Evolutionary conservation across 1,284 basidiomycete genomes (phyloP), one percentile per base, ranked within the genome.

Genomic region (Leccinum pallidistipes): DNA sequence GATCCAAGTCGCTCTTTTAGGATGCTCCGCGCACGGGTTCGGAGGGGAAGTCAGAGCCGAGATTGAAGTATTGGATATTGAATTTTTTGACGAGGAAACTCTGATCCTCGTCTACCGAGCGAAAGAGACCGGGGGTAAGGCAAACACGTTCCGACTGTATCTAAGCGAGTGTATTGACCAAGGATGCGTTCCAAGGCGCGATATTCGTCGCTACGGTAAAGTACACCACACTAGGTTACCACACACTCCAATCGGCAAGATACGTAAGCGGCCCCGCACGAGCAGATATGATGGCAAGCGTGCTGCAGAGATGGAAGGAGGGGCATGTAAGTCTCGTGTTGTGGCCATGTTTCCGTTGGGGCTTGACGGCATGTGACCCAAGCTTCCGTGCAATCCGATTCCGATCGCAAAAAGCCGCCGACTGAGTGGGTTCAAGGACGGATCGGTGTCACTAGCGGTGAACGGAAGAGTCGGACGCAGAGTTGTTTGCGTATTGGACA

Each of bases 21-120:
- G 85, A 70, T 84, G 84, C 70, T 74, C 69, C 64, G 70, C 81
- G 66, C 69, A 73, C 64, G 76, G 73, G 69, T 75, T 63, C 56
- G 69, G 71, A 47, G 76, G 72, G 62, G 76, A 77, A 69, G 71
- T 65, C 64, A 63, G 64, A 51, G 61, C 61, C 51, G 73, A 74
- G 61, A 69, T 87, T 67, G 79, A 86, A 62, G 68, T 91, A 55
- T 71, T 90, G 68, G 86, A 87, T 68, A 80, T 79, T 58, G 87
- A 89, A 61, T 92, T 92, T 75, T 91, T 92, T 71, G 90, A 92
- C 77, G 86, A 90, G 68, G 81, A 87, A 71, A 78, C 73, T 68
- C 70, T 90, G 60, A 79, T 90, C 66, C 77, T 90, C 66, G 80
- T 90, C 62, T 86, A 84, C 76, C 81, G 78, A 70, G 70, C 71